Evolutionary conservation across 2,329 filamentous ascomycete genomes (phyloP).

Genomic region (Onygenales sp.): DNA sequence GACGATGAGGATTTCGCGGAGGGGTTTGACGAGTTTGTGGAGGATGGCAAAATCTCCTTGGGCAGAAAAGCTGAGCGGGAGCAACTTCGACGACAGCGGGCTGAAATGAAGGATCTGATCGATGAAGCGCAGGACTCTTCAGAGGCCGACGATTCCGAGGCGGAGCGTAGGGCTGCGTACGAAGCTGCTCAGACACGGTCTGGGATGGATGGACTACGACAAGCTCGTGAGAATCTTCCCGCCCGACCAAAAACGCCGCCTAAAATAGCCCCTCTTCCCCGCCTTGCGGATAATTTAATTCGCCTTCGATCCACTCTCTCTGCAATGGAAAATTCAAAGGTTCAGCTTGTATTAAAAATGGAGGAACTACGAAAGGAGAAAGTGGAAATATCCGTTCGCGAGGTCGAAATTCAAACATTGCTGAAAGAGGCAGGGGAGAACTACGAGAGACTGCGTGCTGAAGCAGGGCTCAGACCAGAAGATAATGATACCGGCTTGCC

Average conservation of each 20-base stretch:
- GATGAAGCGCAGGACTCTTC: constrained; percentile 61
- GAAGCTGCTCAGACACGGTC: constrained; percentile 77
- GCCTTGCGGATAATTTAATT: constrained; percentile 57
- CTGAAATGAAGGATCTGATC: constrained; percentile 77
- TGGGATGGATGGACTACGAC: constrained; percentile 64
- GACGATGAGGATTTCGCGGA: constrained; percentile 92
- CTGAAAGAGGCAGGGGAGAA: constrained; percentile 71
- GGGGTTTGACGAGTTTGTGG: constrained; percentile 85
- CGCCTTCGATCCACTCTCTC: constrained; percentile 53
- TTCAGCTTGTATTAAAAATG: constrained; percentile 52
- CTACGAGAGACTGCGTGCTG: constrained; percentile 49
- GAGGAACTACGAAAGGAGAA: constrained; percentile 61
- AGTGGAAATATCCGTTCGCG: constrained; percentile 55
- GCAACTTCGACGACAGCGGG: constrained; percentile 53
- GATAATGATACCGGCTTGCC: constrained; percentile 17
- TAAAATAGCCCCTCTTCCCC: constrained; percentile 68
- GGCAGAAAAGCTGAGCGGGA: constrained; percentile 71
- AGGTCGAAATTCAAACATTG: constrained; percentile 69
- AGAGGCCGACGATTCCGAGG: constrained; percentile 55
- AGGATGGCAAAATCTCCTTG: constrained; percentile 66
- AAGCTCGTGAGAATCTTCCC: constrained; percentile 25
- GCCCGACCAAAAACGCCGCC: constrained; percentile 51
- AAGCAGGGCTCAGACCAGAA: constrained; percentile 24
- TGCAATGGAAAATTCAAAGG: constrained; percentile 54
- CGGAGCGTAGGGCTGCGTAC: constrained; percentile 64